Percentiles rank a stretch among this genome's conserved stretches.
Conservation (phyloP, 2,329 filamentous ascomycete species). For the Venturia carpophila region DNA sequence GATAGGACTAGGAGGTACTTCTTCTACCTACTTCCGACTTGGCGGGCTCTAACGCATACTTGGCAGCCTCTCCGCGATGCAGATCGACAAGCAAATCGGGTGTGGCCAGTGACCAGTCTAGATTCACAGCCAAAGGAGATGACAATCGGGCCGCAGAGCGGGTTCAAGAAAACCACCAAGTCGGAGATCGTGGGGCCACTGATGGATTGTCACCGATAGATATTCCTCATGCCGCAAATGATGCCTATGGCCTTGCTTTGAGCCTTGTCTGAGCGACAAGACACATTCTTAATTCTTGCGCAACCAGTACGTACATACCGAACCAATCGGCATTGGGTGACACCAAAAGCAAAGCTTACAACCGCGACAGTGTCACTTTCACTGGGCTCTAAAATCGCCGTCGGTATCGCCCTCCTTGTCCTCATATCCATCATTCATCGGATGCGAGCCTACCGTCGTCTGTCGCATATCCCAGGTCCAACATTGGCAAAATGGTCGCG, state of each 20-base stretch:
- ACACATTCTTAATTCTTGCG: background rate
- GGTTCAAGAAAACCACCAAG: background rate
- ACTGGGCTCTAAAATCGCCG: background rate
- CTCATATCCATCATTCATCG: conserved; percentile 10
- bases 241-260: background rate
- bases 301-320: background rate
- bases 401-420: conserved; percentile 7
- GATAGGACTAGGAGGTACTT: too few species aligned
- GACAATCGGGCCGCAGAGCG: background rate
- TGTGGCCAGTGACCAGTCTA: background rate
- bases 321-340: background rate
- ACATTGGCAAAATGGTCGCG: conserved; percentile 33
- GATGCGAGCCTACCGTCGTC: conserved; percentile 12
- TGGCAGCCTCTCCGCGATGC: background rate
- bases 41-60: background rate
- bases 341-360: background rate
- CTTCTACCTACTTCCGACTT: background rate
- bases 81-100: background rate
- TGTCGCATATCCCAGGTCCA: conserved; percentile 26
- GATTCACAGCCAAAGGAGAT: background rate
- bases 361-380: background rate
- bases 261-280: background rate
- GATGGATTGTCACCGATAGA: background rate
- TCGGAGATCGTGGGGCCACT: background rate
- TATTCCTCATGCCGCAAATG: background rate